Evolutionary conservation across 805 yeast genomes (phyloP).

Genomic region (Wickerhamiella occidentalis): DNA sequence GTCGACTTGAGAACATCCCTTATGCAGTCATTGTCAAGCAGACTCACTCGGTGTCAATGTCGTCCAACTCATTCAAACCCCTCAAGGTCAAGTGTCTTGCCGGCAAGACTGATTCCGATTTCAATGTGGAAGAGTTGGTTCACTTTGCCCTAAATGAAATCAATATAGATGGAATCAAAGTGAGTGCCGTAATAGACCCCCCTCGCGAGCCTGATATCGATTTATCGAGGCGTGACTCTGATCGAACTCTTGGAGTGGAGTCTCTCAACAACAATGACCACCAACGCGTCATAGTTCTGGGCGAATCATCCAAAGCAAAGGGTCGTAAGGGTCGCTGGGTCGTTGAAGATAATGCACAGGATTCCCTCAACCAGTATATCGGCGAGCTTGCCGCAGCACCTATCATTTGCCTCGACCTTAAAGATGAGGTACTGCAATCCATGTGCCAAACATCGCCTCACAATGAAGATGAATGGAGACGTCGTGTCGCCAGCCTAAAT

Average conservation of each 20-base stretch:
- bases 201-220: constrained; percentile 17
- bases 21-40: constrained; percentile 74
- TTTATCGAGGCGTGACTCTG: background rate
- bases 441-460: constrained; percentile 32
- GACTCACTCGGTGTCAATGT: constrained; percentile 31
- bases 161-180: background rate
- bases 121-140: constrained; percentile 56
- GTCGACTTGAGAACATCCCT: constrained; percentile 56
- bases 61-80: constrained; percentile 54
- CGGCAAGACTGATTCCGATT: constrained; percentile 53
- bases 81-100: constrained; percentile 48
- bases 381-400: constrained; percentile 53
- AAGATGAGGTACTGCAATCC: constrained; percentile 78
- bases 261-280: background rate
- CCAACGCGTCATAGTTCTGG: constrained; percentile 41
- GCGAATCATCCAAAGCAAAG: constrained; percentile 64
- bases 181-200: background rate
- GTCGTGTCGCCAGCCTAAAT: constrained; percentile 74
- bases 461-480: constrained; percentile 40
- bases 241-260: constrained; percentile 3
- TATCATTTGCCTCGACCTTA: constrained; percentile 60
- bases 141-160: constrained; percentile 21
- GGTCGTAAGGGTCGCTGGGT: constrained; percentile 64
- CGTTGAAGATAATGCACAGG: constrained; percentile 65
- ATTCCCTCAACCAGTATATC: constrained; percentile 44